Conservation (phyloP, 2,329 filamentous ascomycete species). For the Venturiaceae sp. region DNA sequence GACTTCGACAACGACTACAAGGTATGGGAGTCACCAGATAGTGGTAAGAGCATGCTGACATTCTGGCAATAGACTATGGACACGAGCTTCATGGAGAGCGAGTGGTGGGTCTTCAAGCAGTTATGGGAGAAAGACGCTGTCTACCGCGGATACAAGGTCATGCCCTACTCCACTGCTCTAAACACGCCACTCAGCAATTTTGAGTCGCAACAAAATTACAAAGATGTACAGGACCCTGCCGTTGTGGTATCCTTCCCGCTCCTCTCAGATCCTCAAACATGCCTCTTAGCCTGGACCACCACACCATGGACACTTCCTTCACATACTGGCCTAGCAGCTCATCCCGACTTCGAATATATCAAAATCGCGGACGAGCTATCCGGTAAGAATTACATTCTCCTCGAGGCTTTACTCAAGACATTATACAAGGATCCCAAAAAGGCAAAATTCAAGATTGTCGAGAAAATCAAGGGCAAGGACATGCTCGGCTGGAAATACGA, state of each 20-base stretch:
- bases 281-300: slow-evolving; percentile 79
- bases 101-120: slow-evolving; percentile 96
- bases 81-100: slow-evolving; percentile 86
- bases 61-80: slow-evolving; percentile 71
- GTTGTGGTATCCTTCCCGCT: slow-evolving; percentile 84
- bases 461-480: slow-evolving; percentile 70
- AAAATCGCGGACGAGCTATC: slow-evolving; percentile 78
- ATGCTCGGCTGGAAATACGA: slow-evolving; percentile 86
- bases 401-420: slow-evolving; percentile 71
- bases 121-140: slow-evolving; percentile 83
- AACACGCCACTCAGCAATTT: slow-evolving; percentile 89
- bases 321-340: slow-evolving; percentile 65
- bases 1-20: slow-evolving; percentile 98
- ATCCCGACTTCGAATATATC: slow-evolving; percentile 78
- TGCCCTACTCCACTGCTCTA: slow-evolving; percentile 89
- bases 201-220: slow-evolving; percentile 90
- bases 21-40: slow-evolving; percentile 31
- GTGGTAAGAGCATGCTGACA: not conserved
- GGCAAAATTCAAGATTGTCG: slow-evolving; percentile 77
- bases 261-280: slow-evolving; percentile 63
- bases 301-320: slow-evolving; percentile 82
- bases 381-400: slow-evolving; percentile 73
- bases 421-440: slow-evolving; percentile 95
- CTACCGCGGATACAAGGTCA: slow-evolving; percentile 83
- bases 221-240: slow-evolving; percentile 84